Percentiles rank a stretch among this genome's conserved stretches.
Conservation (phyloP, 1,284 basidiomycete species). For the Cutaneotrichosporon sp. region DNA sequence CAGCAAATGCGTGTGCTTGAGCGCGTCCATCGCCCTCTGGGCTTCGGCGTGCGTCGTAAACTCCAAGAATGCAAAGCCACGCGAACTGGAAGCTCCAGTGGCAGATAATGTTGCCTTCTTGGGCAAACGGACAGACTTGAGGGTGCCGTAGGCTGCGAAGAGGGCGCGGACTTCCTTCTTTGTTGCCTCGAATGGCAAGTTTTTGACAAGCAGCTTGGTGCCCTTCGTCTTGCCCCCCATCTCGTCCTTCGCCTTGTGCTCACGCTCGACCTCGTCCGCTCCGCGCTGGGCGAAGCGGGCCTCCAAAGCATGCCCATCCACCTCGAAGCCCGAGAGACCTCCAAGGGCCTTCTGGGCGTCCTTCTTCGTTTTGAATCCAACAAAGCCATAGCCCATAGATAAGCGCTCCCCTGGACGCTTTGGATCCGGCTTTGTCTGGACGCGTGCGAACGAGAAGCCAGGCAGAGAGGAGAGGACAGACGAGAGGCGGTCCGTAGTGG, state of each 20-base stretch:
- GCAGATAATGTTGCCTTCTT: constrained; percentile 78
- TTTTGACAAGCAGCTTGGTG: constrained; percentile 94
- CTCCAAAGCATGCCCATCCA: constrained; percentile 81
- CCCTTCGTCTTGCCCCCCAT: constrained; percentile 53
- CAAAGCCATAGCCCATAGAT: constrained; percentile 95
- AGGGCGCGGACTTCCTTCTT: constrained; percentile 87
- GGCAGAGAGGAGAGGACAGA: constrained; percentile 71
- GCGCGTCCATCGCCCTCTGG: constrained; percentile 72
- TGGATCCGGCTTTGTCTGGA: constrained; percentile 87
- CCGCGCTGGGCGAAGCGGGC: constrained; percentile 87
- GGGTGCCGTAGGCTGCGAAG: constrained; percentile 80
- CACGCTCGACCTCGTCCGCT: constrained; percentile 57
- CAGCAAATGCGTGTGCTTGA: constrained; percentile 90
- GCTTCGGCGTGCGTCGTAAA: constrained; percentile 83
- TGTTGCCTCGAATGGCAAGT: constrained; percentile 91
- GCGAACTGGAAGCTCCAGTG: constrained; percentile 44
- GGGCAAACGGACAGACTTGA: constrained; percentile 85
- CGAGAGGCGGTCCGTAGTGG: constrained; percentile 69
- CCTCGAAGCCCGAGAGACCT: constrained; percentile 71
- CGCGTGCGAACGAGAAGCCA: constrained; percentile 78
- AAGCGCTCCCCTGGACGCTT: constrained; percentile 60
- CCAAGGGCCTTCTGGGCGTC: constrained; percentile 71
- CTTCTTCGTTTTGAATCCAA: constrained; percentile 76
- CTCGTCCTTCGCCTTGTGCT: constrained; percentile 31
- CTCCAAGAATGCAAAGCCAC: constrained; percentile 95